A percentile compares a stretch with the other conserved stretches of the same genome.
These are phyloP conservation scores for Stevia rebaudiana DNA, from an alignment of 140 eudicot species.

Conservation along the genomic window DNA sequence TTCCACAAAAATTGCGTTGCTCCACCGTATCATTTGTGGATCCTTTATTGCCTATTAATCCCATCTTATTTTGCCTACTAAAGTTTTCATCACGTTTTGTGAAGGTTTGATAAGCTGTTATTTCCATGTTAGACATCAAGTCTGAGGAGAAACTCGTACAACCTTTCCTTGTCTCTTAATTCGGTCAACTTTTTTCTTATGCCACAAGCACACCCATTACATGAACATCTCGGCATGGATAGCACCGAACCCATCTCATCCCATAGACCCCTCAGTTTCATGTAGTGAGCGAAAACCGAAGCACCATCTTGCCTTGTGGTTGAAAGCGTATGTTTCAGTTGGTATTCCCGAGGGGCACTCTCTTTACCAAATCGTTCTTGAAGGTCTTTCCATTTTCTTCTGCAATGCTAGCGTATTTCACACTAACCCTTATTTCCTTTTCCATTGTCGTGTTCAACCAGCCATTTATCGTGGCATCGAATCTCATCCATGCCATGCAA, in stretches of 20 bases:
- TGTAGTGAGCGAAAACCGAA: not conserved
- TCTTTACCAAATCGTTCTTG: not conserved
- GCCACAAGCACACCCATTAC: not conserved
- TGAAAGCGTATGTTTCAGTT: not conserved
- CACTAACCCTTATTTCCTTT: not conserved
- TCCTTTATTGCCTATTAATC: no score
- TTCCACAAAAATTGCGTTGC: no score
- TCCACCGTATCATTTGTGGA: no score
- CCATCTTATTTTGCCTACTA: no score
- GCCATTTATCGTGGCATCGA: not conserved
- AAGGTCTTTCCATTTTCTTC: not conserved
- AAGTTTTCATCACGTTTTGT: no score
- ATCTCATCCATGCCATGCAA: not conserved
- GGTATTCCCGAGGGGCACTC: not conserved
- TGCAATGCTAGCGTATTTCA: not conserved
- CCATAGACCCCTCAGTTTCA: not conserved
- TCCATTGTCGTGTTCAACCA: not conserved
- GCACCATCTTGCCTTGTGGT: not conserved
- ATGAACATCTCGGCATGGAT: not conserved
- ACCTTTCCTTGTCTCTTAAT: not conserved
- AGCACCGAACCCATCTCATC: not conserved
- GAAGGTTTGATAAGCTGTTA: no score
- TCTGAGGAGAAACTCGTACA: not conserved
- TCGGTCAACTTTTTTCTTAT: not conserved
- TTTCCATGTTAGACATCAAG: no score